Base-by-base conservation (phyloP, 2,329 filamentous ascomycete genomes). In the Ceratocystis smalleyi region DNA sequence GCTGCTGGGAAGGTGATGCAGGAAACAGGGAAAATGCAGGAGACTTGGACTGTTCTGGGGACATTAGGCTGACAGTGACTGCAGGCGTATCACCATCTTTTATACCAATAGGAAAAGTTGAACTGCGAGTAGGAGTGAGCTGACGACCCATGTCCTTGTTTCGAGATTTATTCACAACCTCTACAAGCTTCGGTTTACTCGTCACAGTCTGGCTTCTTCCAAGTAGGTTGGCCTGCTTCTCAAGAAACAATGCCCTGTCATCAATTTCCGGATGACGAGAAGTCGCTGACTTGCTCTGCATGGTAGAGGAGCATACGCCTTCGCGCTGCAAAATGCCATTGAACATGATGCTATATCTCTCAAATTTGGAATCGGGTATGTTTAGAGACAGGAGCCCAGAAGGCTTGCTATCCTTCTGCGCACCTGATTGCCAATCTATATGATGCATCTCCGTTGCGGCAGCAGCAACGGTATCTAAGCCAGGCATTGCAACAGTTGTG, bases 291-390 rank as follows among this genome's bases (percentile, higher is more conserved):
- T 35, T 27, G 12, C 15, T 17, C 54, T 57, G 54, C 8, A 57
- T 10, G 6, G 43, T 43, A 32, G 62, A 64, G 30, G 55, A 61
- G 7, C 55, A 24, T 51, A 65, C 54, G 10, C 60, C 17, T 70
- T 66, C 5, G 6, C 73, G 73, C 67, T 83, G 81, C 30, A 96
- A 76, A 5, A 96, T 78, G 45, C 82, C 82, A 64, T 86, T 84
- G 71, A 97, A 96, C 91, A 96, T 96, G 68, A 96, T 82, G 69
- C 91, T 96, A 69, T 96, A 97, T 60, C 92, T 80, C 72, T 96
- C 92, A 79, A 97, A 79, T 67, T 87, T 83, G 64, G 88, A 80
- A 61, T 82, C 81, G 0, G 92, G 91, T 65, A 96, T 94, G 62
- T 91, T 83, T 17, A 96, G 81, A 69, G 91, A 80, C 22, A 96